These are phyloP conservation scores for Barbatosphaeria neglecta DNA, from an alignment of 495 filamentous ascomycete genomes.

Conservation along the genomic window DNA sequence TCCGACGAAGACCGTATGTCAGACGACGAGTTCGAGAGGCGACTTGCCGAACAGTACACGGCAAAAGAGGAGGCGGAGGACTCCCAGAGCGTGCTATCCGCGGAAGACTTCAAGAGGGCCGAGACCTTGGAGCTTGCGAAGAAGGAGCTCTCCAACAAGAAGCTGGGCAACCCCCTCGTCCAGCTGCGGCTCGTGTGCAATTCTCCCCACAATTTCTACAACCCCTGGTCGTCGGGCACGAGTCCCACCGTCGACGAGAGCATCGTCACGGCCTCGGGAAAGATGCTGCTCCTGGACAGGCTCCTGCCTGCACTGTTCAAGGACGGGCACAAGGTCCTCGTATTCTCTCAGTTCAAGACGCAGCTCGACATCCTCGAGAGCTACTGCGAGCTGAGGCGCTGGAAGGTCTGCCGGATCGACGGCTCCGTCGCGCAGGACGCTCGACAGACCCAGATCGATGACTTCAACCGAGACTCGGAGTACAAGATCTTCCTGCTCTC, in stretches of 20 bases:
- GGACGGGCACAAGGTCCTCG: conserved; percentile 77
- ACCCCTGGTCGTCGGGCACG: conserved; percentile 56
- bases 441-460: conserved; percentile 68
- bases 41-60: conserved; percentile 48
- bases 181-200: conserved; percentile 90
- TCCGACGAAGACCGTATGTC: conserved; percentile 60
- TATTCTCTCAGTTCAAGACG: conserved; percentile 94
- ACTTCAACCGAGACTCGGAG: conserved; percentile 64
- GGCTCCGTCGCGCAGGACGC: conserved; percentile 73
- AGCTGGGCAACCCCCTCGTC: conserved; percentile 88
- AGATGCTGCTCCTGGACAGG: conserved; percentile 88
- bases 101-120: conserved; percentile 55
- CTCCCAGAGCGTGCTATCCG: conserved; percentile 21
- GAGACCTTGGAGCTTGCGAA: conserved; percentile 70
- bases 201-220: conserved; percentile 91
- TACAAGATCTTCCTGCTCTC: conserved; percentile 76
- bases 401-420: conserved; percentile 84
- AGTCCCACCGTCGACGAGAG: conserved; percentile 56
- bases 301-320: conserved; percentile 66
- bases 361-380: conserved; percentile 85
- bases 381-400: conserved; percentile 65
- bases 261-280: conserved; percentile 76
- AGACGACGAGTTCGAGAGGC: conserved; percentile 61
- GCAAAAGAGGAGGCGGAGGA: conserved; percentile 43
- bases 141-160: conserved; percentile 79